A percentile compares a stretch with the other conserved stretches of the same genome.
Conservation (phyloP, 1,284 basidiomycete species). For the Phlebopus sp. region DNA sequence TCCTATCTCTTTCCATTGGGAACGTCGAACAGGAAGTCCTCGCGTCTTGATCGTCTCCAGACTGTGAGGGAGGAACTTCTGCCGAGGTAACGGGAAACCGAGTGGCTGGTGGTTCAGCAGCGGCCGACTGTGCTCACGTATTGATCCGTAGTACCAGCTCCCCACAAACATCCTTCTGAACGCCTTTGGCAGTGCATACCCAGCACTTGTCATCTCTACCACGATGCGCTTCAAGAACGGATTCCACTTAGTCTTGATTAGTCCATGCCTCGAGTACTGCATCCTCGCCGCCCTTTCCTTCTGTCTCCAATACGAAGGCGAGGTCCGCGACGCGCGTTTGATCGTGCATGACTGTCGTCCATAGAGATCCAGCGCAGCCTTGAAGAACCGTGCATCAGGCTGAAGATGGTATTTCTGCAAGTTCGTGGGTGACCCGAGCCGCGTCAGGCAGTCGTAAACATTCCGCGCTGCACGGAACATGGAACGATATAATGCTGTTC, state of each 20-base stretch:
- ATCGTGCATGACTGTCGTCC: conserved; percentile 32
- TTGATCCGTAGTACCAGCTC: conserved; percentile 23
- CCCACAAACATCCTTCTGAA: conserved; percentile 46
- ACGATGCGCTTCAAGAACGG: conserved; percentile 44
- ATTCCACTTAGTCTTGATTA: conserved; percentile 30
- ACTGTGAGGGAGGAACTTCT: conserved; percentile 24
- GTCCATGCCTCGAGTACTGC: conserved; percentile 28
- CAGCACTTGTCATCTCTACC: conserved; percentile 43
- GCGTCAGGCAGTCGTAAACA: conserved; percentile 30
- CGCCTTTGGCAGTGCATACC: conserved; percentile 46
- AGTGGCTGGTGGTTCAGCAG: conserved; percentile 29
- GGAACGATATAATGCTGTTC: conserved; percentile 34
- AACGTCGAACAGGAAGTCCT: conserved; percentile 38
- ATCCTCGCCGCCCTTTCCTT: conserved; percentile 26
- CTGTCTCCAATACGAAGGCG: conserved; percentile 30
- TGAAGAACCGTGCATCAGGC: conserved; percentile 67
- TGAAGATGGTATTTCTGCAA: conserved; percentile 35
- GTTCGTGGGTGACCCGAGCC: conserved; percentile 16
- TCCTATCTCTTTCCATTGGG: conserved; percentile 22
- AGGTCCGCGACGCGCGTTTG: conserved; percentile 20
- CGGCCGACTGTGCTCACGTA: conserved; percentile 10
- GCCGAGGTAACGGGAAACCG: conserved; percentile 28
- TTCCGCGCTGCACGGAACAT: conserved; percentile 36
- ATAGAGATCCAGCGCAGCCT: conserved; percentile 55
- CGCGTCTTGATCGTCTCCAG: conserved; percentile 37